Evolutionary conservation across 257 asterid genomes (phyloP).

Genomic region (Phtheirospermum japonicum): DNA sequence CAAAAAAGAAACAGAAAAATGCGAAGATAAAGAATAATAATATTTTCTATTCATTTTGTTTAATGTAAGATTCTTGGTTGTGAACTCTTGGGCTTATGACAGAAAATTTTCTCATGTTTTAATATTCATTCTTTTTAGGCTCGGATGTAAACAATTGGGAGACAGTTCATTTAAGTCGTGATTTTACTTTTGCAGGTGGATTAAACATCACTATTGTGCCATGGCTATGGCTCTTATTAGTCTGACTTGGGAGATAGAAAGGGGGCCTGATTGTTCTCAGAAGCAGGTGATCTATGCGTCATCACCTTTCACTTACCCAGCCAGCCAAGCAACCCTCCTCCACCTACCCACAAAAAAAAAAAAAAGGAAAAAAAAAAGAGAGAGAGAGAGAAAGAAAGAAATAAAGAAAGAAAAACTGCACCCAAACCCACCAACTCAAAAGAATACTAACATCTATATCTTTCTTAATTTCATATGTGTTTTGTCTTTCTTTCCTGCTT

Average conservation of each 20-base stretch:
- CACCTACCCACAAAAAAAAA: neutral
- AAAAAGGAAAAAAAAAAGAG: neutral
- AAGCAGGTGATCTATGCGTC: conserved; percentile 52
- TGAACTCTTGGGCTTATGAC: neutral
- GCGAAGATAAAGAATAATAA: too few species aligned
- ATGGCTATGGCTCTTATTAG: conserved; percentile 97
- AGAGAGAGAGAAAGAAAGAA: too few species aligned
- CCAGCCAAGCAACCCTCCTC: too few species aligned
- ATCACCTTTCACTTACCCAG: neutral
- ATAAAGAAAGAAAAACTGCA: too few species aligned
- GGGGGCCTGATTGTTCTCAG: conserved; percentile 82
- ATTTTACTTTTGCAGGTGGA: conserved; percentile 72
- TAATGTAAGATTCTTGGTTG: neutral
- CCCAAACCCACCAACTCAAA: conserved; percentile 1
- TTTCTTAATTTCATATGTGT: conserved; percentile 9
- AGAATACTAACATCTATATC: conserved; percentile 14
- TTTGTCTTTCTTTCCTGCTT: conserved; percentile 12
- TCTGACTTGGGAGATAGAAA: conserved; percentile 95
- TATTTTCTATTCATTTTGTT: neutral
- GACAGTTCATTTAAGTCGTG: neutral
- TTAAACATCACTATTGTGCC: conserved; percentile 86
- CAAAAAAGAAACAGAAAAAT: neutral
- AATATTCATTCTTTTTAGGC: neutral
- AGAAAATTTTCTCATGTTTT: neutral
- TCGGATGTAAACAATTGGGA: conserved; percentile 3